phyloP scores from a whole-genome alignment of 2,329 filamentous ascomycete genomes.

The Sporothrix luriei region DNA sequence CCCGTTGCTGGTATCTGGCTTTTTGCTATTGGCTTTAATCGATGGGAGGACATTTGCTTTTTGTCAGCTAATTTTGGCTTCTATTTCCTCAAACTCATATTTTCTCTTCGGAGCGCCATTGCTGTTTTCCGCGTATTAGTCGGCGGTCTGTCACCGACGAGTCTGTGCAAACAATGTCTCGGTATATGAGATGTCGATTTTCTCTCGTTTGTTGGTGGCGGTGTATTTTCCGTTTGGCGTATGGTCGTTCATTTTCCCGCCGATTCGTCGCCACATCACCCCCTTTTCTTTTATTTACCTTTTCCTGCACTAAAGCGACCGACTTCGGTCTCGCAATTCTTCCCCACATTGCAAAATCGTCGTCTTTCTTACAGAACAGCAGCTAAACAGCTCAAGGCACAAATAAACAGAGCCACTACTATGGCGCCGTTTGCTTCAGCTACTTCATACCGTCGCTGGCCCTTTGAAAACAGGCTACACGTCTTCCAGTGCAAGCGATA shows the following conservation, averaged over 20 bases:
- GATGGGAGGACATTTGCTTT: neutral
- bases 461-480: neutral
- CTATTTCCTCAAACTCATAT: neutral
- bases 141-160: neutral
- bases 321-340: neutral
- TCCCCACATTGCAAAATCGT: neutral
- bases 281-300: neutral
- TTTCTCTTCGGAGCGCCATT: neutral
- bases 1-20: neutral
- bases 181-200: neutral
- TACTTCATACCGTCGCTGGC: neutral
- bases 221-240: neutral
- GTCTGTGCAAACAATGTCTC: constrained; percentile 27
- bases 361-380: neutral
- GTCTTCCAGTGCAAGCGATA: constrained; percentile 1
- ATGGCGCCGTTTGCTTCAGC: neutral
- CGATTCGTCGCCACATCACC: neutral
- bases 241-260: neutral
- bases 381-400: neutral
- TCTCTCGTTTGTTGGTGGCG: constrained; percentile 7
- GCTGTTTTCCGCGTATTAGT: neutral
- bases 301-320: neutral
- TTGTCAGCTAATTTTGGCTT: neutral
- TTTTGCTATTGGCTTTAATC: neutral
- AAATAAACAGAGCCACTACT: neutral